Base-by-base conservation (phyloP, 352 stramenopile genomes). In the Phytopythium mirpurense region DNA sequence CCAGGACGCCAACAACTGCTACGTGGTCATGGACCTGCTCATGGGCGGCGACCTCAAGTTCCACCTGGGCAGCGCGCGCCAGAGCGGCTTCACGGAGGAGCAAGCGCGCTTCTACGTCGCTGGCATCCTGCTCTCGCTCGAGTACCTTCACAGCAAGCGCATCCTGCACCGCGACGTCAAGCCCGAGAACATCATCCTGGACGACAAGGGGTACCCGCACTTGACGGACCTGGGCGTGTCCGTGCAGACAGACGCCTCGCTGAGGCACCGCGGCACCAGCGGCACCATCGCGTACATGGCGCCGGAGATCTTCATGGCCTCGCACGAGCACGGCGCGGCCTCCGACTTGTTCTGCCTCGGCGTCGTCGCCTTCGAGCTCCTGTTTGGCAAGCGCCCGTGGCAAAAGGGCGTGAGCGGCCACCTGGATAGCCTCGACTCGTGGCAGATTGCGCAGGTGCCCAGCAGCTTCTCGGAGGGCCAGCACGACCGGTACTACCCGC, bases 161-260 rank as follows among this genome's bases (percentile, higher is more conserved):
- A 81, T 95, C 49, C 56, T 95, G 21, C 83, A 93, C 57, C 79
- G 83, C 9, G 85, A 95, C 38, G 65, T 95, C 32, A 93, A 95
- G 47, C 83, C 81, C 15, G 85, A 92, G 50, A 95, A 95, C 52
- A 72, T 95, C 19, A 85, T 95, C 31, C 68, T 94, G 1, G 81
- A 93, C 52, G 74, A 84, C n/a, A 67, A 83, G 23, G 81, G 81
- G 0, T 91, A 88, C 44, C 76, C 82, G 21, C 68, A 76, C 10
- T 54, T 93, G 12, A 88, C 83, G 5, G 83, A 93, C 46, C 61
- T 93, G 24, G 81, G 83, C 32, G 77, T 92, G 29, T 86, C 76
- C 0, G 71, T 88, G n/a, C 67, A 83, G 40, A 72, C 56, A 0
- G 62, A 65, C 10, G 51, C 66, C 0, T 63, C 61, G 11, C 51